Conservation (phyloP, 2,329 filamentous ascomycete genomes). For the Phialophora verrucosa region DNA sequence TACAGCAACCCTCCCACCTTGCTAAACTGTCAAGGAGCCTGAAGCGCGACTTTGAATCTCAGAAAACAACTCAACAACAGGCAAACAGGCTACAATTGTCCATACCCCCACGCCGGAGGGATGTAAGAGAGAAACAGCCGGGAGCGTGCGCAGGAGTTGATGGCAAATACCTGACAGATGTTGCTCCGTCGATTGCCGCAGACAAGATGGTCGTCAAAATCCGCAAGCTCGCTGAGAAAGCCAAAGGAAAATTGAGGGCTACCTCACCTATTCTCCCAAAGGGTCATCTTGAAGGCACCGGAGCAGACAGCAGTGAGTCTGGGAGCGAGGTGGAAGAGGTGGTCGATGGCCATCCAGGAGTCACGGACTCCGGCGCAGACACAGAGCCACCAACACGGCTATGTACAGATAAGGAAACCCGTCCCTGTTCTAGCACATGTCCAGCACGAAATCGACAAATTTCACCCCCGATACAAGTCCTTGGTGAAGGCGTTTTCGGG, state of each 20-base stretch:
- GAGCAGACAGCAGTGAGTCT: neutral
- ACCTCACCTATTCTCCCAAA: neutral
- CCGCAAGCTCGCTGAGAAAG: neutral
- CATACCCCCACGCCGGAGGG: neutral
- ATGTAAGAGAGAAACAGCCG: neutral
- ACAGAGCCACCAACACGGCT: neutral
- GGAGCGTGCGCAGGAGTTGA: neutral
- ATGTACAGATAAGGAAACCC: neutral
- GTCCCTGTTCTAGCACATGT: neutral
- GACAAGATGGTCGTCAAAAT: neutral
- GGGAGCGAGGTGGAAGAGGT: neutral
- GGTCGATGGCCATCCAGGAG: neutral
- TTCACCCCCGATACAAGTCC: neutral
- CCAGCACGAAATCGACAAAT: neutral
- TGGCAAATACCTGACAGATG: neutral
- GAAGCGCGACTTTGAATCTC: neutral
- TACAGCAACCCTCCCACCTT: conserved; percentile 8
- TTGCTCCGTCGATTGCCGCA: neutral
- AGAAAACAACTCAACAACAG: neutral
- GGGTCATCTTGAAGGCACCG: neutral
- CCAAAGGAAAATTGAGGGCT: neutral
- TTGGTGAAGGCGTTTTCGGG: neutral
- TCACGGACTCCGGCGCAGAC: neutral
- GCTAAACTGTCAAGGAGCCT: neutral
- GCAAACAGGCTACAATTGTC: neutral